Evolutionary conservation across 2,329 filamentous ascomycete species (phyloP).

Genomic region (Aspergillus novoparasiticus): DNA sequence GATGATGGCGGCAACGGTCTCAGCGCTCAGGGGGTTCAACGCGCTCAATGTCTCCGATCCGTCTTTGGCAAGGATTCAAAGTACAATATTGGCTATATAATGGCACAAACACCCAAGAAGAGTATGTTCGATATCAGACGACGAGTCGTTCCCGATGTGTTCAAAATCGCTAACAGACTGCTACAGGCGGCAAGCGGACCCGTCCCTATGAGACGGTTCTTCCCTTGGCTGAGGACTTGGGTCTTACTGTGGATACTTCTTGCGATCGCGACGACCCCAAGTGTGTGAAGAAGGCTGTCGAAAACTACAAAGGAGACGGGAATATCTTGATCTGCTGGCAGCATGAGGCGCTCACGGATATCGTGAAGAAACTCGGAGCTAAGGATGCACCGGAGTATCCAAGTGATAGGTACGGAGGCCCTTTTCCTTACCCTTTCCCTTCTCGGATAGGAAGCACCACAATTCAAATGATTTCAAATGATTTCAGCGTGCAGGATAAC

Average conservation of each 20-base stretch:
- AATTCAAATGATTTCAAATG: not conserved
- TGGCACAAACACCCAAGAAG: slow-evolving; percentile 58
- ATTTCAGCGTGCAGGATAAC: not conserved
- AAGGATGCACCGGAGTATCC: slow-evolving; percentile 55
- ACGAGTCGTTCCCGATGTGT: not conserved
- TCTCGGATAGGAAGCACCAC: slow-evolving; percentile 1
- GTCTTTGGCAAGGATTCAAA: slow-evolving; percentile 57
- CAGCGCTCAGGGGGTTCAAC: slow-evolving; percentile 54
- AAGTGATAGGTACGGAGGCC: slow-evolving; percentile 42
- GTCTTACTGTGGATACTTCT: slow-evolving; percentile 56
- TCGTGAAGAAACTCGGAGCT: slow-evolving; percentile 56
- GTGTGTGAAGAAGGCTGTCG: slow-evolving; percentile 57
- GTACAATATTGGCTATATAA: slow-evolving; percentile 62
- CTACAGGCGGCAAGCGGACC: slow-evolving; percentile 51
- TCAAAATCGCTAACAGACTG: slow-evolving; percentile 17
- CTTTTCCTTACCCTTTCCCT: not conserved
- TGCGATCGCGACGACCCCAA: slow-evolving; percentile 59
- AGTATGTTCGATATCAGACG: slow-evolving; percentile 23
- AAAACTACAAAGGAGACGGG: slow-evolving; percentile 51
- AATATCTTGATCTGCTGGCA: slow-evolving; percentile 68
- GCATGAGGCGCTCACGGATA: slow-evolving; percentile 56
- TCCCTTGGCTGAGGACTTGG: slow-evolving; percentile 59
- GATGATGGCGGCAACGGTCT: slow-evolving; percentile 52
- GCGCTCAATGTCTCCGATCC: slow-evolving; percentile 60
- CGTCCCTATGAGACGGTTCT: slow-evolving; percentile 61